phyloP scores from a whole-genome alignment of 805 yeast species.

The Metschnikowia picachoensis region DNA sequence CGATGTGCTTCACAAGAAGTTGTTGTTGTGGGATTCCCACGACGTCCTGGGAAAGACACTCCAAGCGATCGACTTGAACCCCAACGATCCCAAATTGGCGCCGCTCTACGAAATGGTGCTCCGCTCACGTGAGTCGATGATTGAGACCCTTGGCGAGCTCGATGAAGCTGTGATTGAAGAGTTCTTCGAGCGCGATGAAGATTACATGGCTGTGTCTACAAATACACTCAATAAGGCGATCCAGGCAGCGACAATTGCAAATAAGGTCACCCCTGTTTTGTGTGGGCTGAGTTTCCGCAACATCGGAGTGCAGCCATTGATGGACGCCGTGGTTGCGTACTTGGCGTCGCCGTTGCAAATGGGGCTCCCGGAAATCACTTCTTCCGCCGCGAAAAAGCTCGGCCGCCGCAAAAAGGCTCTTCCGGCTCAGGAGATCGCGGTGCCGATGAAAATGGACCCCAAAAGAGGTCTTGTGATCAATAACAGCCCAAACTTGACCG shows the following conservation, averaged over 20 bases:
- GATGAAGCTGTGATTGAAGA: constrained; percentile 77
- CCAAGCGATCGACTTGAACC: constrained; percentile 40
- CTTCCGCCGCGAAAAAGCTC: constrained; percentile 17
- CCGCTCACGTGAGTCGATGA: constrained; percentile 65
- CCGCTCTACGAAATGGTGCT: constrained; percentile 43
- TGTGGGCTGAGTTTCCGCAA: constrained; percentile 93
- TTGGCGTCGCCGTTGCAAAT: constrained; percentile 80
- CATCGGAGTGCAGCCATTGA: constrained; percentile 90
- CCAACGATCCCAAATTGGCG: constrained; percentile 14
- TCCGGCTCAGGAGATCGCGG: constrained; percentile 13
- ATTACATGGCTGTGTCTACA: constrained; percentile 63
- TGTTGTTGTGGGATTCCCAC: constrained; percentile 48
- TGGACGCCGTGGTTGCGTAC: constrained; percentile 64
- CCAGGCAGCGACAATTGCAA: constrained; percentile 55
- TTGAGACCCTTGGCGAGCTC: constrained; percentile 79
- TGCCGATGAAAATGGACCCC: constrained; percentile 37
- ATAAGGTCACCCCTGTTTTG: constrained; percentile 67
- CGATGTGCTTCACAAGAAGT: constrained; percentile 66
- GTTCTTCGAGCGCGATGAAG: constrained; percentile 66
- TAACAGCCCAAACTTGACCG: constrained; percentile 55
- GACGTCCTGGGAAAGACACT: constrained; percentile 51
- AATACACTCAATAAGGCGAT: constrained; percentile 55
- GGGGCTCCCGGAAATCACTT: constrained; percentile 49
- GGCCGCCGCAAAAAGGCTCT: constrained; percentile 18
- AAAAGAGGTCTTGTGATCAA: constrained; percentile 49